A percentile compares a stretch with the other conserved stretches of the same genome.
Conservation (phyloP, 768 basidiomycete species). For the Auricularia heimuer region DNA sequence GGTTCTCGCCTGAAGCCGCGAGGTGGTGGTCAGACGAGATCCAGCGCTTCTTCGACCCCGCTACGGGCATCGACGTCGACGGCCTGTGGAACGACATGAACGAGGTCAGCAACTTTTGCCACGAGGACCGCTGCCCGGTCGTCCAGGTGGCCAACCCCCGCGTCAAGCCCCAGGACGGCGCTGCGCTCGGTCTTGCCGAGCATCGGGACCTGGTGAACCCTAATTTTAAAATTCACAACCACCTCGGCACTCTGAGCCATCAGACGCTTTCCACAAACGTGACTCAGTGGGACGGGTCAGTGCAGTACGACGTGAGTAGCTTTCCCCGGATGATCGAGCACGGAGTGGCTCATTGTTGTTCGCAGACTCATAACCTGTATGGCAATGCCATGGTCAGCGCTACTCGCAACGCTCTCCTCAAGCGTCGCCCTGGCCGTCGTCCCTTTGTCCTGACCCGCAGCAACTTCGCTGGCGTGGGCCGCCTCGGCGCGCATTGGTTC, state of each 20-base stretch:
- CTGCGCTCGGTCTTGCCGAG: conserved; percentile 6
- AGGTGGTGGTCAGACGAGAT: conserved; percentile 57
- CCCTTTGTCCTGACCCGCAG: conserved; percentile 64
- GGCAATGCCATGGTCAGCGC: conserved; percentile 63
- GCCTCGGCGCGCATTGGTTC: conserved; percentile 62
- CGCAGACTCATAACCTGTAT: conserved; percentile 41
- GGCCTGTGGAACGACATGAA: conserved; percentile 71
- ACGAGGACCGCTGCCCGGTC: too few species aligned
- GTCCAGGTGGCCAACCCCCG: background rate
- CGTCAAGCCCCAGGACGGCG: conserved; percentile 20
- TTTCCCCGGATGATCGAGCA: too few species aligned
- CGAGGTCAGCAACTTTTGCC: conserved; percentile 52
- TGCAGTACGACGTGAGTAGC: conserved; percentile 40
- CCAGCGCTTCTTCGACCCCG: conserved; percentile 40
- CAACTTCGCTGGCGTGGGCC: conserved; percentile 59
- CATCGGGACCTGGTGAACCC: conserved; percentile 37
- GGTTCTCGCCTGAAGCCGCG: conserved; percentile 47
- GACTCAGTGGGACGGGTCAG: conserved; percentile 47
- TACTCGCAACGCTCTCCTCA: conserved; percentile 51
- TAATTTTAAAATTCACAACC: conserved; percentile 51
- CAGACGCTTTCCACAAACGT: conserved; percentile 18
- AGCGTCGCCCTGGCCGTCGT: conserved; percentile 48
- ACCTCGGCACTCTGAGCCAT: conserved; percentile 20
- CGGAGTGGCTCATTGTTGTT: too few species aligned
- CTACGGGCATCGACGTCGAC: conserved; percentile 52